Base-by-base conservation (phyloP, 2,329 filamentous ascomycete genomes). In the Penicillium fuscoglaucum region DNA sequence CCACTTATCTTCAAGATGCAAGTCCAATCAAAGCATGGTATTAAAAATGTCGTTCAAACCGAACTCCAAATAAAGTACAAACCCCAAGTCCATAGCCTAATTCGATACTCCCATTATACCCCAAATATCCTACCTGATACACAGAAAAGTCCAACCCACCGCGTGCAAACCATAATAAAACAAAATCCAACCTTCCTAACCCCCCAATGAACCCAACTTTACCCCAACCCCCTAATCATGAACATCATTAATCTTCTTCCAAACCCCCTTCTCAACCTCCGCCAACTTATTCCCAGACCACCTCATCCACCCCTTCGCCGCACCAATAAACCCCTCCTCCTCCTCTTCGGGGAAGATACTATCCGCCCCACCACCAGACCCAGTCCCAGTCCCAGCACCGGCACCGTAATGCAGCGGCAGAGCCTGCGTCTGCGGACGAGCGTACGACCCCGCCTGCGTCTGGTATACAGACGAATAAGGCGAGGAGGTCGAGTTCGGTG, bases 211-310 rank as follows among this genome's bases (percentile, higher is more conserved):
- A 12, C 28, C 19, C 13, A 33, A 31, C 15, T 29, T 40, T 31
- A 41, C 6, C n/a, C 21, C 24, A 48, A 31, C 19, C n/a, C 28
- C 40, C 57, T 63, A 60, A 58, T 69, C 68, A 69, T 74, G 72
- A 17, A 66, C 70, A 59, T 71, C 67, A 68, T 79, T 79, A 52
- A 82, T 76, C 60, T 72, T 71, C 70, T 70, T 79, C 80, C 80
- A 82, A 46, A 79, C 75, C 68, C 76, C 76, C 55, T 76, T 75
- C 67, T 81, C 79, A 45, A 77, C 74, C 68, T 80, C 74, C 9
- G 71, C 75, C 55, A 79, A 61, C 57, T 77, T 77, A 49, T 64
- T 68, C 5, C 78, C 78, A 21, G 75, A 77, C 49, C 60, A 70
- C 40, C 67, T 68, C 57, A 76, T 69, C 77, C 78, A 81, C 8